Evolutionary conservation across 495 filamentous ascomycete species (phyloP).

Genomic region (Usnea hakonensis): DNA sequence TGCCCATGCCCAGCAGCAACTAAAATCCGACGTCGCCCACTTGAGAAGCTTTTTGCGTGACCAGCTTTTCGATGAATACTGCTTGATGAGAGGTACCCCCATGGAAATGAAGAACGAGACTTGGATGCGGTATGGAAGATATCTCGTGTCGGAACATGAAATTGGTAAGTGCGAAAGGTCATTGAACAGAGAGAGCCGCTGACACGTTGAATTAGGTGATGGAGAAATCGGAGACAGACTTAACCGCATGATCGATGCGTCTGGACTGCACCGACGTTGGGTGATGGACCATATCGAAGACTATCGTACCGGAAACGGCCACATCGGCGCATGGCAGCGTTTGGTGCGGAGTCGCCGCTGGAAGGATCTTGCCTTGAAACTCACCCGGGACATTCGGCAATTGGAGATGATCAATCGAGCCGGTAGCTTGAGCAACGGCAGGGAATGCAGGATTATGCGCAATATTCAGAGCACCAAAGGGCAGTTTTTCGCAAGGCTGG

Average conservation of each 20-base stretch:
- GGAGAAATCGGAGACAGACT: not conserved
- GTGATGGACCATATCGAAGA: not conserved
- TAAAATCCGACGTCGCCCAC: not conserved
- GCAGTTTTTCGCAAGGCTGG: not conserved
- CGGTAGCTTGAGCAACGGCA: not conserved
- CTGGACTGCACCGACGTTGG: not conserved
- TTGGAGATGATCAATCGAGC: not conserved
- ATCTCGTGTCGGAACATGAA: not conserved
- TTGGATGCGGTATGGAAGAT: not conserved
- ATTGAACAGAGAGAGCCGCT: not conserved
- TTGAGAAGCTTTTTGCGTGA: not conserved
- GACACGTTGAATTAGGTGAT: not conserved
- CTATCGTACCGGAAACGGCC: not conserved
- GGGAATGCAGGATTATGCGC: not conserved
- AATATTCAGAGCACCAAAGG: not conserved
- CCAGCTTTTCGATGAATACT: not conserved
- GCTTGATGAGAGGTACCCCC: not conserved
- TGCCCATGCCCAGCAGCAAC: not conserved
- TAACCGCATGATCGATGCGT: not conserved
- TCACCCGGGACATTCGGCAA: not conserved
- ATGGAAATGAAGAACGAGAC: not conserved
- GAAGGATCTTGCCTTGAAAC: not conserved
- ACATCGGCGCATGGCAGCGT: slow-evolving; percentile 1
- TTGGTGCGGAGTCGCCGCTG: not conserved
- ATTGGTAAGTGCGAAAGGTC: not conserved